Conservation (phyloP, 768 basidiomycete genomes). For the Pisolithus orientalis region DNA sequence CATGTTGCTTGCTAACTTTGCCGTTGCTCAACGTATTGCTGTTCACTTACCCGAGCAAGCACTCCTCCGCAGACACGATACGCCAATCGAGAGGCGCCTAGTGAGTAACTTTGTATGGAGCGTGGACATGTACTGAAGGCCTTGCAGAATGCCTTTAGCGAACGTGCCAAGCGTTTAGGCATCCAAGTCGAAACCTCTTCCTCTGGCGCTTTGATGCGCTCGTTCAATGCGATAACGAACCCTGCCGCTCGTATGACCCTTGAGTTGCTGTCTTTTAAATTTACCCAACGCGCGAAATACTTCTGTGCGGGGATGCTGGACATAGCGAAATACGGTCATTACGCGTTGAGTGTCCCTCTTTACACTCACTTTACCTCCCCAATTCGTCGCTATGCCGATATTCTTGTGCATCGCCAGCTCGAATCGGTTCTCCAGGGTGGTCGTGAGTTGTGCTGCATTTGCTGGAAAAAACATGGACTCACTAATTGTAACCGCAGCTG, state of each 20-base stretch:
- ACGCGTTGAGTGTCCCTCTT: constrained; percentile 81
- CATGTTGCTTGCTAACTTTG: constrained; percentile 88
- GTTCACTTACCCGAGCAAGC: constrained; percentile 95
- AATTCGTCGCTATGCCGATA: constrained; percentile 88
- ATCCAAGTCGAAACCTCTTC: constrained; percentile 76
- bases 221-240: constrained; percentile 69
- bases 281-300: constrained; percentile 94
- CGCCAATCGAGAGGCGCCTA: constrained; percentile 85
- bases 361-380: constrained; percentile 95
- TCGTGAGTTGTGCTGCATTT: constrained; percentile 34
- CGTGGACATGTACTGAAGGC: constrained; percentile 1
- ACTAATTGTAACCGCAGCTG: constrained; percentile 31
- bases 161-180: constrained; percentile 80
- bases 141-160: constrained; percentile 61
- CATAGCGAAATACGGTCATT: constrained; percentile 96
- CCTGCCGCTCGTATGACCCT: constrained; percentile 72
- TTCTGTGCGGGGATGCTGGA: constrained; percentile 99
- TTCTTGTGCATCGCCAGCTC: constrained; percentile 93
- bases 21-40: constrained; percentile 90
- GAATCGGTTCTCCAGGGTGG: constrained; percentile 79
- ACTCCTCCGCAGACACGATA: constrained; percentile 91
- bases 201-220: constrained; percentile 76
- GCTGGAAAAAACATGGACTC: neutral
- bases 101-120: constrained; percentile 35
- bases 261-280: constrained; percentile 79